Conservation (phyloP, 805 yeast genomes). For the Saccharomycopsis malanga region DNA sequence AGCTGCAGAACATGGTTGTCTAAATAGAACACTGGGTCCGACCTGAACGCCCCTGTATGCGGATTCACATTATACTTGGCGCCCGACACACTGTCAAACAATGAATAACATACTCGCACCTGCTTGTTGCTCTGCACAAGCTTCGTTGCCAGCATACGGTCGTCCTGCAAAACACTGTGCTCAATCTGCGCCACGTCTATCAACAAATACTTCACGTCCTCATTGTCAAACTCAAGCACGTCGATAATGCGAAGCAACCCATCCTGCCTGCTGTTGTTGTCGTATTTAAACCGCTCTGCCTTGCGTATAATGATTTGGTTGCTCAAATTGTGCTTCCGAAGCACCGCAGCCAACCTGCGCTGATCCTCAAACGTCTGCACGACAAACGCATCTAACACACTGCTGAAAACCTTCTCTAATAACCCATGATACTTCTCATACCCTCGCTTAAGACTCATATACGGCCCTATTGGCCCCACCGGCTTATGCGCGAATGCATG, state of each 20-base stretch:
- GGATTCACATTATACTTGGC: slow-evolving; percentile 35
- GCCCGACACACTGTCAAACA: slow-evolving; percentile 38
- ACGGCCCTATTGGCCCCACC: slow-evolving; percentile 74
- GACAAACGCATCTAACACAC: slow-evolving; percentile 52
- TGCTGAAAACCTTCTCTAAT: slow-evolving; percentile 48
- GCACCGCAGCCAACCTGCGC: slow-evolving; percentile 31
- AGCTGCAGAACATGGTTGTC: slow-evolving; percentile 20
- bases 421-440: slow-evolving; percentile 51
- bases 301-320: slow-evolving; percentile 43
- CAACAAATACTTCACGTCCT: slow-evolving; percentile 49
- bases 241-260: slow-evolving; percentile 49
- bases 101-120: slow-evolving; percentile 37
- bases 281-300: slow-evolving; percentile 52
- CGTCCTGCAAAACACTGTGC: slow-evolving; percentile 43
- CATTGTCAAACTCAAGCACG: slow-evolving; percentile 48
- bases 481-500: slow-evolving; percentile 44
- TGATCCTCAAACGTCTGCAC: slow-evolving; percentile 62
- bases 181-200: slow-evolving; percentile 62
- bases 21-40: slow-evolving; percentile 48
- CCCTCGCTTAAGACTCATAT: slow-evolving; percentile 48
- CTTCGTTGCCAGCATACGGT: slow-evolving; percentile 44
- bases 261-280: slow-evolving; percentile 34
- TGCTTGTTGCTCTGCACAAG: slow-evolving; percentile 31
- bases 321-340: slow-evolving; percentile 29
- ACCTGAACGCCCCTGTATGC: slow-evolving; percentile 36